Base-by-base conservation (phyloP, 2,329 filamentous ascomycete species). In the Verticillium dahliae region DNA sequence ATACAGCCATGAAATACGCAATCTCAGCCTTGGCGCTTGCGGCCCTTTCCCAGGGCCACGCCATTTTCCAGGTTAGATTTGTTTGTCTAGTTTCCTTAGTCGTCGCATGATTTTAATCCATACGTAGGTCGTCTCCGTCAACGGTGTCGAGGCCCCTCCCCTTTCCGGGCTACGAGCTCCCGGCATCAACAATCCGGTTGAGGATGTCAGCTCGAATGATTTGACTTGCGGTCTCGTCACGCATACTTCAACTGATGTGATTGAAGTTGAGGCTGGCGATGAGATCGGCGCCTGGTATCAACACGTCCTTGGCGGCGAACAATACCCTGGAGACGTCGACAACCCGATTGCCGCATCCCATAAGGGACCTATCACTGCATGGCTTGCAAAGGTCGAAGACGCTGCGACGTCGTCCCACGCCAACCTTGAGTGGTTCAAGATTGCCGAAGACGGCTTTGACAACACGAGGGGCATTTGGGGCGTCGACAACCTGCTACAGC, bases 341-440 rank as follows among this genome's bases (percentile, higher is more conserved):
- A 78, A 83, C 71, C 82, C 81, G 60, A 84, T 85, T 66, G 82
- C 82, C 37, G 72, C 75, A 61, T 80, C 78, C 13, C 82, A 85
- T 72, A 82, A 82, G 69, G 82, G 82, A 0, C 82, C 83, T 2
- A 73, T 85, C 50, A 78, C 81, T 57, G 77, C 80, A 1, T 84
- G 83, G 71, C 74, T 84, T 31, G 78, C 80, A 56, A 81, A 82
- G 70, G 82, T 85, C 3, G 73, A 78, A 67, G 78, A 82, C 65
- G 81, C 82, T 6, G 76, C 78, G 6, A 74, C 75, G 2, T 74
- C 79, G 9, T 70, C 71, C 61, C 71, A 74, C 65, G 71, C 66
- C 3, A 76, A 78, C 4, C 73, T 77, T 18, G 72, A 59, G 63
- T 78, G 81, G 81, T 84, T 85, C 75, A 85, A 85, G 75, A 76